phyloP scores from a whole-genome alignment of 345 rosid species.

The Turnera subulata region DNA sequence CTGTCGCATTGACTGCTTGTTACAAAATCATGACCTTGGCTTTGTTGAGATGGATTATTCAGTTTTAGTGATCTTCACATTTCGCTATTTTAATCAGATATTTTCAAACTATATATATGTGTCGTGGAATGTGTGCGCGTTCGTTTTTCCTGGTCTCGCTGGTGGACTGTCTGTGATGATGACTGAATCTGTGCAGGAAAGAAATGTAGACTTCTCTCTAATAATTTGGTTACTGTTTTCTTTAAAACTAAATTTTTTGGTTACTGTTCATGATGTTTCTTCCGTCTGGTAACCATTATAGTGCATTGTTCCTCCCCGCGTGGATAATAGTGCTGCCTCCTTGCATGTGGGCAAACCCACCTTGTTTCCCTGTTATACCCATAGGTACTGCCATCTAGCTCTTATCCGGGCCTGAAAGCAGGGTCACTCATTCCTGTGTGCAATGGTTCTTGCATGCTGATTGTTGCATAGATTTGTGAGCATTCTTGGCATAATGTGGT shows the following conservation, averaged over 20 bases:
- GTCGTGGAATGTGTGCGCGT: not conserved
- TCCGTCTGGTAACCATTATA: no score
- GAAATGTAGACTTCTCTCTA: no score
- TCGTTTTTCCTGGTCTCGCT: not conserved
- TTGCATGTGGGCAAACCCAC: no score
- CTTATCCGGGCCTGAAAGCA: not conserved
- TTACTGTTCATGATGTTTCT: no score
- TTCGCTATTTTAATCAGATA: not conserved
- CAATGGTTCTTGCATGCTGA: not conserved
- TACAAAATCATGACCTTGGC: not conserved
- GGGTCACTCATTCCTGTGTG: not conserved
- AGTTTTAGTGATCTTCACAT: not conserved
- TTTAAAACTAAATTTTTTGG: no score
- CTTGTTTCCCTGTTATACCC: not conserved
- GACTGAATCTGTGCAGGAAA: no score
- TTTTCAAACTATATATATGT: not conserved
- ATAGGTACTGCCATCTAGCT: not conserved
- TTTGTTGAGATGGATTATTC: not conserved
- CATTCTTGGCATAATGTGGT: not conserved
- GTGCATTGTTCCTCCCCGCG: no score
- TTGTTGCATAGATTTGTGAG: not conserved
- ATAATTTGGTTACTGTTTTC: no score
- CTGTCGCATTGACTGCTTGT: not conserved
- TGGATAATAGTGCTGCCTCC: no score
- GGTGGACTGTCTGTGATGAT: no score